Percentiles rank a stretch among this genome's conserved stretches.
phyloP scores from a whole-genome alignment of 2,329 filamentous ascomycete genomes.

The Penicillium sp. region DNA sequence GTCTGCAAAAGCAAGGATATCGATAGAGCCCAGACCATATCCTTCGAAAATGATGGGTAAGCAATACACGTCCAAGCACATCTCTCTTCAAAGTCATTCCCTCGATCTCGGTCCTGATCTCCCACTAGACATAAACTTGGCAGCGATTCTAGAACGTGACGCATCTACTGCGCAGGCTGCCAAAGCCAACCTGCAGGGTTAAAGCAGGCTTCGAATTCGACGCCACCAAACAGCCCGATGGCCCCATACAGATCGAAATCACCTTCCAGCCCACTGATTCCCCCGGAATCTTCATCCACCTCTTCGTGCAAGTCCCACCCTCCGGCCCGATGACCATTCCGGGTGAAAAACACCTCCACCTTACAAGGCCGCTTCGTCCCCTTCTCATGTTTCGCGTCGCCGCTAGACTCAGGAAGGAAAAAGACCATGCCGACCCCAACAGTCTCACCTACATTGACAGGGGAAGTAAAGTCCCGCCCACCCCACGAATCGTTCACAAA shows the following conservation, averaged over 20 bases:
- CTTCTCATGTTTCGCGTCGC: not conserved
- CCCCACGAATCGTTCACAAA: conserved; percentile 64
- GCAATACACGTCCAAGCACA: not conserved
- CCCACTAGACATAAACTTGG: not conserved
- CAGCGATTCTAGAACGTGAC: not conserved
- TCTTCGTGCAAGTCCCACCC: conserved; percentile 63
- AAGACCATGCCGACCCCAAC: conserved; percentile 62
- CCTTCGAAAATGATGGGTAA: not conserved
- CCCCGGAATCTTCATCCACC: conserved; percentile 55
- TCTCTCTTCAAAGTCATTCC: not conserved
- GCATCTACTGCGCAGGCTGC: conserved; percentile 19
- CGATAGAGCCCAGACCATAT: too few species aligned
- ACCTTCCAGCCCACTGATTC: conserved; percentile 66
- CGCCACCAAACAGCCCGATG: conserved; percentile 61
- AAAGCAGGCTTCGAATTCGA: conserved; percentile 60
- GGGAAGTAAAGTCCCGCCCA: conserved; percentile 56
- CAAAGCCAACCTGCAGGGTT: conserved; percentile 50
- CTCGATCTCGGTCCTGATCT: not conserved
- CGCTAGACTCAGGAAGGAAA: conserved; percentile 31
- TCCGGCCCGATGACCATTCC: conserved; percentile 53
- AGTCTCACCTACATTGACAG: conserved; percentile 55
- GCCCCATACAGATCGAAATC: conserved; percentile 64
- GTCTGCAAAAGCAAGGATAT: not conserved
- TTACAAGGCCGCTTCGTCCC: conserved; percentile 31
- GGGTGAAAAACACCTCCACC: conserved; percentile 60